Evolutionary conservation across 2,329 filamentous ascomycete species (phyloP), one percentile per base, ranked within the genome.

Genomic region (Apiospora arundinis): DNA sequence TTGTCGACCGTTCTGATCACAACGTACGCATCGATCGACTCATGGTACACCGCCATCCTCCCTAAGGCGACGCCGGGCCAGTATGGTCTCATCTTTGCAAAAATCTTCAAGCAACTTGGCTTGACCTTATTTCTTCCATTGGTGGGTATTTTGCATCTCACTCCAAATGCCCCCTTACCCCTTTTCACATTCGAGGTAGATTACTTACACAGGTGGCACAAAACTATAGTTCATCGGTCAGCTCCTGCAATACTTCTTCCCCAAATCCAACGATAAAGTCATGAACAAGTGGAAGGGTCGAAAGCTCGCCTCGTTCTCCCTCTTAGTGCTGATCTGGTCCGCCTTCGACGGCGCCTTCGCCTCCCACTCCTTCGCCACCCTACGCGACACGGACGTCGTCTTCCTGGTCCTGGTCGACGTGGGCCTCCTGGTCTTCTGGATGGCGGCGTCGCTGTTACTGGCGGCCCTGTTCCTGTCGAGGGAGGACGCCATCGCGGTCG

Each of bases 341-440:
- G 65, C 65, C 21, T 67, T 44, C 65, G 65, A 67, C 65, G 44
- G 65, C 16, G 65, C 65, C 37, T 67, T 67, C n/a, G 65, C 65
- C 9, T 25, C 37, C 16, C 6, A 45, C 16, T 67, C 65, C 16
- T 67, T 67, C 9, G 28, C 65, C 18, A 67, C 65, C 4, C n/a
- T 67, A 9, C 25, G 16, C 6, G 65, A n/a, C 3, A 44, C 25
- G n/a, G 16, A 45, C 18, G 21, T 46, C 16, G 42, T 14, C 37
- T 44, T 67, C 44, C 9, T 67, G n/a, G 42, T 48, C 3, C 25
- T 46, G 8, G 37, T 67, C 16, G 25, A 28, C 21, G 23, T 45
- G 3, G 23, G 37, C 40, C 65, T 67, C 37, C 25, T 45, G 21
- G 9, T 67, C n/a, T n/a, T 44, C 18, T 67, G 65, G 65, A 67